Conservation (phyloP, 208 protist species). For the Histomonas meleagridis region DNA sequence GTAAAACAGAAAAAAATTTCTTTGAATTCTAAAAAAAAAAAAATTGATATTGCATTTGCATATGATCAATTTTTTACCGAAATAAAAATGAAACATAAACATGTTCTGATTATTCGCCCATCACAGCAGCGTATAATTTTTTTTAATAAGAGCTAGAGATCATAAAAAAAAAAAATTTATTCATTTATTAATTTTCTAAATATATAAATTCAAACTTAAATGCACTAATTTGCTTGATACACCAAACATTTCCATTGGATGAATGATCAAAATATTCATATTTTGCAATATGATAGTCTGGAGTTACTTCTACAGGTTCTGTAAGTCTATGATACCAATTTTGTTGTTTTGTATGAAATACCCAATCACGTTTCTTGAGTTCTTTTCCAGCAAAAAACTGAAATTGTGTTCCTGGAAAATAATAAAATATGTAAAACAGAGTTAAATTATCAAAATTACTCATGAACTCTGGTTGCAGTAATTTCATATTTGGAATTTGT, state of each 20-base stretch:
- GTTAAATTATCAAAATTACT: not conserved
- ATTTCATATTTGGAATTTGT: not conserved
- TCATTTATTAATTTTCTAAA: not conserved
- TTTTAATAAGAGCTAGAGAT: too few relatives aligned
- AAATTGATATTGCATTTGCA: too few relatives aligned
- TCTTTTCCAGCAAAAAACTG: not conserved
- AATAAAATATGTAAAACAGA: constrained; percentile 13
- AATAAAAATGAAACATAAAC: too few relatives aligned
- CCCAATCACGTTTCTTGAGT: not conserved
- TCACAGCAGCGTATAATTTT: too few relatives aligned
- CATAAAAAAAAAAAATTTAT: too few relatives aligned
- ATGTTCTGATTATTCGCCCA: too few relatives aligned
- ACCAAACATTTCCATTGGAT: not conserved
- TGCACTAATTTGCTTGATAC: not conserved
- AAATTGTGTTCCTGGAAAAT: not conserved
- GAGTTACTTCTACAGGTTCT: not conserved
- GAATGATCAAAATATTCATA: not conserved
- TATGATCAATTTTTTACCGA: too few relatives aligned
- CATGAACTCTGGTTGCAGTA: not conserved
- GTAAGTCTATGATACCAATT: not conserved
- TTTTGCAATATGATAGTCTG: not conserved
- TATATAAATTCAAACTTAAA: not conserved
- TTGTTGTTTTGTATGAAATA: not conserved
- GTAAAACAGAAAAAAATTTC: too few relatives aligned
- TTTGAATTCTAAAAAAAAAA: too few relatives aligned